Conservation (phyloP, 2,329 filamentous ascomycete species). For the Ophiostoma perfectum region DNA sequence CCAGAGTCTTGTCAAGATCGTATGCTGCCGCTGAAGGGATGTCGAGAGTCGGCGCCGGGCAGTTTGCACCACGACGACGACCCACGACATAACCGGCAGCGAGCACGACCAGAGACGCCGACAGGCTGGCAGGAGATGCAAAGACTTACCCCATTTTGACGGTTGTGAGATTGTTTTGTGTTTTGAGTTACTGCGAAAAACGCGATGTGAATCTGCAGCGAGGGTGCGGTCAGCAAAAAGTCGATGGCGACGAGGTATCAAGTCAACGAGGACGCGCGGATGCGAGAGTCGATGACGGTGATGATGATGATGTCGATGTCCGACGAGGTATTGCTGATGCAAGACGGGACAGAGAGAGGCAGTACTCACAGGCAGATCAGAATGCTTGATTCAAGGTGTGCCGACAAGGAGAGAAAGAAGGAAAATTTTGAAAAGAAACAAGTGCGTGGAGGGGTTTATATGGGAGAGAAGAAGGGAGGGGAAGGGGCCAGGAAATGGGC, state of each 20-base stretch:
- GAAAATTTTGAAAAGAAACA: slow-evolving; percentile 25
- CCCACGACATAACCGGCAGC: background rate
- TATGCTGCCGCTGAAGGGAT: background rate
- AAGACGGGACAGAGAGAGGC: background rate
- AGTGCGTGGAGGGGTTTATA: slow-evolving; percentile 28
- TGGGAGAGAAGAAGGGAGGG: slow-evolving; percentile 19
- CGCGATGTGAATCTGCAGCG: slow-evolving; percentile 22
- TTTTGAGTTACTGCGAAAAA: slow-evolving; percentile 5
- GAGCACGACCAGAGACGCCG: background rate
- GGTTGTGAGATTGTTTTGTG: slow-evolving; percentile 17
- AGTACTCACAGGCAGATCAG: slow-evolving; percentile 32
- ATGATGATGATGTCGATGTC: slow-evolving; percentile 17
- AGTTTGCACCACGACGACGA: slow-evolving; percentile 8
- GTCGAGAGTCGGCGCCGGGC: background rate
- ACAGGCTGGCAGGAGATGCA: background rate
- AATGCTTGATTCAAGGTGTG: slow-evolving; percentile 41
- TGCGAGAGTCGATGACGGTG: background rate
- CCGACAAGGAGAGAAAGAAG: slow-evolving; percentile 35
- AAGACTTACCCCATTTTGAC: slow-evolving; percentile 22
- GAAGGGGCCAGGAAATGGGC: slow-evolving; percentile 12
- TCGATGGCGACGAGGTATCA: slow-evolving; percentile 17
- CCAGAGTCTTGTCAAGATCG: no score
- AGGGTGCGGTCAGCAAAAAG: slow-evolving; percentile 13
- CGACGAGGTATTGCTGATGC: slow-evolving; percentile 20
- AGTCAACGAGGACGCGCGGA: background rate